These are phyloP conservation scores for Salvia hispanica DNA, from an alignment of 257 asterid species.

Conservation along the genomic window DNA sequence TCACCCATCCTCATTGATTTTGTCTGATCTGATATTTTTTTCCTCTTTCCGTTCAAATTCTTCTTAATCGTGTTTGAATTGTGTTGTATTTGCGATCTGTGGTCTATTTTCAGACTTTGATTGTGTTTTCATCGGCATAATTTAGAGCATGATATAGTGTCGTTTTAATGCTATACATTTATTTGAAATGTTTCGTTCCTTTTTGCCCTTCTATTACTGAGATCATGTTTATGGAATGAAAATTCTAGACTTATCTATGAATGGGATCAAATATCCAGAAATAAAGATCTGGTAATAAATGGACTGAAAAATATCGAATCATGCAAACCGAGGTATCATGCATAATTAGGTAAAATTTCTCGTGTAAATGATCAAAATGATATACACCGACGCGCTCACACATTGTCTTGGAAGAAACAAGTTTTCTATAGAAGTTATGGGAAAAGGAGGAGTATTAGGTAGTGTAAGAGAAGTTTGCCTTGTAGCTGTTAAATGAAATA, in stretches of 20 bases:
- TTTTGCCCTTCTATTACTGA: slow-evolving; percentile 1
- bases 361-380: too few relatives aligned
- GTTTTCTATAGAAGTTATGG: too few relatives aligned
- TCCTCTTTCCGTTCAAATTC: background rate
- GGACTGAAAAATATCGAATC: too few relatives aligned
- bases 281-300: too few relatives aligned
- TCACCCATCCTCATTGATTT: background rate
- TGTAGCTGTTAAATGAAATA: too few relatives aligned
- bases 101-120: background rate
- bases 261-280: too few relatives aligned
- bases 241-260: background rate
- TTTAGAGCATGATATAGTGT: background rate
- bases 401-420: too few relatives aligned
- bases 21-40: background rate
- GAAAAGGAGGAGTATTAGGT: too few relatives aligned
- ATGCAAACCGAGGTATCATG: too few relatives aligned
- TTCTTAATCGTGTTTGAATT: background rate
- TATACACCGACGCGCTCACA: too few relatives aligned
- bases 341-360: too few relatives aligned
- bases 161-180: background rate
- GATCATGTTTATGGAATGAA: background rate
- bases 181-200: background rate
- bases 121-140: background rate
- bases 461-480: too few relatives aligned
- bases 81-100: background rate